Conservation (phyloP, 306 rosid species). For the Quercus dentata region DNA sequence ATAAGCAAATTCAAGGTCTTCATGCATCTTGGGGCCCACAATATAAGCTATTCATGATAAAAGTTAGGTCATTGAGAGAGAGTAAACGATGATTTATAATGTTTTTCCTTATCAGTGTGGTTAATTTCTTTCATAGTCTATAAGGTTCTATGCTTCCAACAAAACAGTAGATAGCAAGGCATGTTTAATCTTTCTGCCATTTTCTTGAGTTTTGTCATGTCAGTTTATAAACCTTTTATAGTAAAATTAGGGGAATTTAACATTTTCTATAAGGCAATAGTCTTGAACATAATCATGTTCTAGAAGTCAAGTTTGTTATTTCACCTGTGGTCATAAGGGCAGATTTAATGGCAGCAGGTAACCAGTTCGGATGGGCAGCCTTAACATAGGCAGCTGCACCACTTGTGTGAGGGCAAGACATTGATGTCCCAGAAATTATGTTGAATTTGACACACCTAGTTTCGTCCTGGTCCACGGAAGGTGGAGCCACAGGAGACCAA, state of each 20-base stretch:
- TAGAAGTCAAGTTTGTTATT: background rate
- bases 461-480: background rate
- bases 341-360: slow-evolving; percentile 32
- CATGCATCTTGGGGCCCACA: slow-evolving; percentile 23
- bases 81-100: background rate
- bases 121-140: too few species aligned
- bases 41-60: slow-evolving; percentile 11
- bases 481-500: slow-evolving; percentile 25
- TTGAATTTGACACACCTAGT: slow-evolving; percentile 17
- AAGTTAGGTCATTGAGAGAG: background rate
- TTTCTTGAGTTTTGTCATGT: too few species aligned
- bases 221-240: too few species aligned
- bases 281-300: background rate
- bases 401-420: slow-evolving; percentile 34
- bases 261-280: background rate
- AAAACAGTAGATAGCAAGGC: background rate
- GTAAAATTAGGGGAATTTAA: too few species aligned
- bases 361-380: slow-evolving; percentile 33
- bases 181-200: background rate
- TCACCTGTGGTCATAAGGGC: slow-evolving; percentile 36
- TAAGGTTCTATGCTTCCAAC: too few species aligned
- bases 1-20: slow-evolving; percentile 30
- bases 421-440: slow-evolving; percentile 28
- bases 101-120: too few species aligned
- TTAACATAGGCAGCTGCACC: slow-evolving; percentile 35